A percentile compares a stretch with the other conserved stretches of the same genome.
phyloP scores from a whole-genome alignment of 2,329 filamentous ascomycete species.

The Nigrospora oryzae region DNA sequence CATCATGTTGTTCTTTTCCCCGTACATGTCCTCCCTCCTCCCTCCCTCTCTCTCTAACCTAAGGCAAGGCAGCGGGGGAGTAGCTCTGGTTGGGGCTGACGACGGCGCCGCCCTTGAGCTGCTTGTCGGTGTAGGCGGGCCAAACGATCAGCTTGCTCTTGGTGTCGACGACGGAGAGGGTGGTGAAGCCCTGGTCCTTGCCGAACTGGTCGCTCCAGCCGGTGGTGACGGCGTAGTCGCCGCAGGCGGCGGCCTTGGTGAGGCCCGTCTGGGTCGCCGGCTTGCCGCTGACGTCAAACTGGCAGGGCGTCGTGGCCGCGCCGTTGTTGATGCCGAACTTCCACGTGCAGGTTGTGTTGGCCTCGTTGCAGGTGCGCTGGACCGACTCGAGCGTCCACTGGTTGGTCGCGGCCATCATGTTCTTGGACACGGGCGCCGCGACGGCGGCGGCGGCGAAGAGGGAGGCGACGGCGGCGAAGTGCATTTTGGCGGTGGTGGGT shows the following conservation, averaged over 20 bases:
- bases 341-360: slow-evolving; percentile 29
- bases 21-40: too few relatives aligned
- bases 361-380: slow-evolving; percentile 26
- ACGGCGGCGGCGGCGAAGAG: slow-evolving; percentile 4
- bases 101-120: slow-evolving; percentile 12
- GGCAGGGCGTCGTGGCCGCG: slow-evolving; percentile 22
- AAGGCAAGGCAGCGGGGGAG: slow-evolving; percentile 1
- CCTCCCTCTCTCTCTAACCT: not conserved
- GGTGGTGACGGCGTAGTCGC: slow-evolving; percentile 41
- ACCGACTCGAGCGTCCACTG: slow-evolving; percentile 31
- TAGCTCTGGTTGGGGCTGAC: slow-evolving; percentile 6
- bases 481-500: slow-evolving; percentile 2
- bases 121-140: slow-evolving; percentile 44
- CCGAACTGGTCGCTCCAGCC: slow-evolving; percentile 51
- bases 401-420: slow-evolving; percentile 11
- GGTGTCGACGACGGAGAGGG: slow-evolving; percentile 40
- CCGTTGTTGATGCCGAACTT: slow-evolving; percentile 29
- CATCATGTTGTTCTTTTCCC: too few relatives aligned
- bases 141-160: slow-evolving; percentile 35
- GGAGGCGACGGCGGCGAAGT: slow-evolving; percentile 3
- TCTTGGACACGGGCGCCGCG: slow-evolving; percentile 1
- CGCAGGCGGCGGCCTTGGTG: slow-evolving; percentile 30
- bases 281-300: slow-evolving; percentile 23
- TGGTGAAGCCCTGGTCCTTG: slow-evolving; percentile 42
- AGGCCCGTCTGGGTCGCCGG: slow-evolving; percentile 26